Evolutionary conservation across 228 moss, liverwort and hornwort genomes (phyloP).

Genomic region (Sphagnum fallax): DNA sequence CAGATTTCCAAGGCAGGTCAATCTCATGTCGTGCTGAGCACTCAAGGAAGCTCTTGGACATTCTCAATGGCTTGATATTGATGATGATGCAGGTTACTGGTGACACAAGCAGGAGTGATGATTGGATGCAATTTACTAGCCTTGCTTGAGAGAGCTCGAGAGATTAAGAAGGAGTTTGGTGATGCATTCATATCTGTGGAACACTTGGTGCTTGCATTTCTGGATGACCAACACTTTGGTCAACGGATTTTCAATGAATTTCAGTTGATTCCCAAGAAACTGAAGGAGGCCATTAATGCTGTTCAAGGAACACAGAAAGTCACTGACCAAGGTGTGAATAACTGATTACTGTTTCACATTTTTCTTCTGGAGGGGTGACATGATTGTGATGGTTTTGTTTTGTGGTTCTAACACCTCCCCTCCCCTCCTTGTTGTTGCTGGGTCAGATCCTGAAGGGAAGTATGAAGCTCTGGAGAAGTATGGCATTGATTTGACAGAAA

Average conservation of each 20-base stretch:
- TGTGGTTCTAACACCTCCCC: neutral
- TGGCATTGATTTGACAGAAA: constrained; percentile 44
- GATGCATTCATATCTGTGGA: constrained; percentile 50
- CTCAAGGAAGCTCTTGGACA: neutral
- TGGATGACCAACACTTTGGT: constrained; percentile 39
- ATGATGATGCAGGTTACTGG: constrained; percentile 24
- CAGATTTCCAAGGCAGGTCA: neutral
- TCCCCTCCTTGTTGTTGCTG: neutral
- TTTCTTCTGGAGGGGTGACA: neutral
- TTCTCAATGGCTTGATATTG: neutral
- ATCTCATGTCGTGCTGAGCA: neutral
- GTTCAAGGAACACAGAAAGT: constrained; percentile 45
- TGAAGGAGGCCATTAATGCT: constrained; percentile 29
- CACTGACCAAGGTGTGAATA: constrained; percentile 36
- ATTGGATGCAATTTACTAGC: constrained; percentile 38
- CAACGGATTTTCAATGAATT: constrained; percentile 40
- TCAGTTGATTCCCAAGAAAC: constrained; percentile 13
- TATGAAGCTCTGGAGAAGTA: constrained; percentile 54
- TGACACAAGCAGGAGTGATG: constrained; percentile 36
- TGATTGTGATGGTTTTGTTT: too few species aligned
- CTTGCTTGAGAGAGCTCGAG: constrained; percentile 36
- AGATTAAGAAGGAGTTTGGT: constrained; percentile 23
- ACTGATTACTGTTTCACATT: neutral
- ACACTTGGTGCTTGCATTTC: constrained; percentile 39
- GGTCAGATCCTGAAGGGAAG: constrained; percentile 42